Conservation (phyloP, 2,329 filamentous ascomycete genomes). For the Trematosphaeria pertusa region DNA sequence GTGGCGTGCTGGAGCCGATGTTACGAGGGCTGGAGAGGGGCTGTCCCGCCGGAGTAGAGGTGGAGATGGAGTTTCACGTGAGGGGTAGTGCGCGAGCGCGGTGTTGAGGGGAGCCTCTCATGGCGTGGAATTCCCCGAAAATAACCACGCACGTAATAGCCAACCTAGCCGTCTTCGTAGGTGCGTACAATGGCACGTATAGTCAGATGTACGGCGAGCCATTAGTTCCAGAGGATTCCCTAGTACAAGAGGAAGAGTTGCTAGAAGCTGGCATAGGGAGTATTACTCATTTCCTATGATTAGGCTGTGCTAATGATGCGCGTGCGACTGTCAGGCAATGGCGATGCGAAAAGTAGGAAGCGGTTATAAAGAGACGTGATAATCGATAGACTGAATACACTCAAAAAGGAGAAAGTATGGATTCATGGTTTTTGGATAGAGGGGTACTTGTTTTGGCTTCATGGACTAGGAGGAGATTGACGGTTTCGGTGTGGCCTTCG, state of each 20-base stretch:
- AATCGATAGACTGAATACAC: too few relatives aligned
- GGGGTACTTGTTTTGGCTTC: too few relatives aligned
- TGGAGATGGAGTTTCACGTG: not conserved
- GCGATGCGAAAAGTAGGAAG: not conserved
- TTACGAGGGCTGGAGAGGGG: not conserved
- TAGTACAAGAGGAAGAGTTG: too few relatives aligned
- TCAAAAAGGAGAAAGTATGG: too few relatives aligned
- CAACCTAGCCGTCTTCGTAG: not conserved
- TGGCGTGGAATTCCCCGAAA: not conserved
- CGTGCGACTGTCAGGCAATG: not conserved
- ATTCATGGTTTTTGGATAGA: too few relatives aligned
- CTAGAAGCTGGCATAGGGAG: not conserved
- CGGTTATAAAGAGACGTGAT: not conserved
- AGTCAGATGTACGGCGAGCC: too few relatives aligned
- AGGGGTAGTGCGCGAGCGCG: too few relatives aligned
- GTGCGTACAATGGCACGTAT: too few relatives aligned
- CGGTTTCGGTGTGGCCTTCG: not conserved
- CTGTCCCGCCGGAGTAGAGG: not conserved
- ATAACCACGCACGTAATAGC: not conserved
- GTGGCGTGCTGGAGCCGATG: not conserved
- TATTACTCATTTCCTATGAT: not conserved
- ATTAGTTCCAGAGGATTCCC: too few relatives aligned
- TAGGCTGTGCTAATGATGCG: not conserved
- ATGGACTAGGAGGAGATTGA: constrained; percentile 6
- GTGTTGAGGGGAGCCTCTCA: too few relatives aligned